phyloP scores from a whole-genome alignment of 805 yeast genomes.

The Tetrapisispora arboricola region DNA sequence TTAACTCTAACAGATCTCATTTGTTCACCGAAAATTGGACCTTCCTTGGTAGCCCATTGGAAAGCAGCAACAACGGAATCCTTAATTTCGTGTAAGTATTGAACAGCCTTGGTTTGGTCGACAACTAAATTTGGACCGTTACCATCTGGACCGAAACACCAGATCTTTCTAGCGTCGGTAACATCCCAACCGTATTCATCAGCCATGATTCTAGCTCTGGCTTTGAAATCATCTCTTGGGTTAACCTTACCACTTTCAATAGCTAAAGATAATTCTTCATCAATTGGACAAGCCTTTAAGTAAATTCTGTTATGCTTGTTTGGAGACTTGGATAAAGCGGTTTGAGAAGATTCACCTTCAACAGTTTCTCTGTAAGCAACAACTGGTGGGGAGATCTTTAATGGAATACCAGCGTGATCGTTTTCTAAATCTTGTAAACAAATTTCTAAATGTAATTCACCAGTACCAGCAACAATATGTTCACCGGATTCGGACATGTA shows the following conservation, averaged over 20 bases:
- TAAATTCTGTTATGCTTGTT: no score
- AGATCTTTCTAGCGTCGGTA: constrained; percentile 98
- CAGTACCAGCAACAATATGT: no score
- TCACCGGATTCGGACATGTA: no score
- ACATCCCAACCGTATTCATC: constrained; percentile 99
- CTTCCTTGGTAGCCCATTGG: constrained; percentile 99
- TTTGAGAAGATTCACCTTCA: no score
- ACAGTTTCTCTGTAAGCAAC: no score
- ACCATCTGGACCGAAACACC: constrained; percentile 99
- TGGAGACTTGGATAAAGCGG: no score
- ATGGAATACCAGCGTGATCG: no score
- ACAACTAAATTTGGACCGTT: constrained; percentile 96
- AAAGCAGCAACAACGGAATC: constrained; percentile 98
- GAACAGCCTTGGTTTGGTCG: constrained; percentile 99
- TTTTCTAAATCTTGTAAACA: no score
- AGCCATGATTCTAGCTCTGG: constrained; percentile 96
- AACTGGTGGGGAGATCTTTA: no score
- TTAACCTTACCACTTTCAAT: constrained; percentile 84
- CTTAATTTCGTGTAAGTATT: constrained; percentile 96
- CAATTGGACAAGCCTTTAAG: no score
- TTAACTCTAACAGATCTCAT: constrained; percentile 92
- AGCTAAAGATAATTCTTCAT: constrained; percentile 75
- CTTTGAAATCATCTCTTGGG: constrained; percentile 96
- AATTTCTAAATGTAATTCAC: no score
- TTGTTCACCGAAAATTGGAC: constrained; percentile 94